phyloP scores from a whole-genome alignment of 345 rosid genomes.

The Citrus mangshanensis region DNA sequence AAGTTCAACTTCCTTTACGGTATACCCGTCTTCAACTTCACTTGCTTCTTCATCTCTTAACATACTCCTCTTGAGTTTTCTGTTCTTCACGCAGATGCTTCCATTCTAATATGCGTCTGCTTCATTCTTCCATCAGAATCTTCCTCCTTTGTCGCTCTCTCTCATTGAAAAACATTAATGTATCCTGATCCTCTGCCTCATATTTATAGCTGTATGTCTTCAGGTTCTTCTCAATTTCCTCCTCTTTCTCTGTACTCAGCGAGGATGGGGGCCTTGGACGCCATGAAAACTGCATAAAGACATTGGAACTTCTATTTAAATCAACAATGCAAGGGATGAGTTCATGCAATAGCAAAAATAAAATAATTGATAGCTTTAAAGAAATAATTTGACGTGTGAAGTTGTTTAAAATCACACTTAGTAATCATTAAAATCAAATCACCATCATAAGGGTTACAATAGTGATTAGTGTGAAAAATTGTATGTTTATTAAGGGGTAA shows the following conservation, averaged over 20 bases:
- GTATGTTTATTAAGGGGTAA: too few relatives aligned
- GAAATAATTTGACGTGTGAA: too few relatives aligned
- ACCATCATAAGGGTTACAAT: too few relatives aligned
- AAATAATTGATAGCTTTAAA: too few relatives aligned
- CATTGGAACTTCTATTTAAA: background rate
- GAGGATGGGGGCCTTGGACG: constrained; percentile 20
- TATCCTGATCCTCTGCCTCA: constrained; percentile 16
- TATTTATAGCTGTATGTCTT: constrained; percentile 17
- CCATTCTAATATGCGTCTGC: constrained; percentile 5
- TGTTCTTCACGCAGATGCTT: constrained; percentile 5
- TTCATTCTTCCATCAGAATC: constrained; percentile 5
- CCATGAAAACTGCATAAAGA: too few relatives aligned
- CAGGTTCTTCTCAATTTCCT: constrained; percentile 14
- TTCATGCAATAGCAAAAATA: too few relatives aligned
- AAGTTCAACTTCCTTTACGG: constrained; percentile 40
- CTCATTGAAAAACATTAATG: constrained; percentile 2
- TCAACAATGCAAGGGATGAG: background rate
- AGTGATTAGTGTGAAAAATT: too few relatives aligned
- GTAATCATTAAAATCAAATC: too few relatives aligned
- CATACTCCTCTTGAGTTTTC: background rate
- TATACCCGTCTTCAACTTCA: constrained; percentile 33
- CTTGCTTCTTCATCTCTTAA: constrained; percentile 32
- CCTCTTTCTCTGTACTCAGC: constrained; percentile 21
- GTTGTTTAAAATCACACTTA: too few relatives aligned
- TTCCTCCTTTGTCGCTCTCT: constrained; percentile 9